Evolutionary conservation across 2,329 filamentous ascomycete genomes (phyloP).

Genomic region (Hypoxylon rubiginosum): DNA sequence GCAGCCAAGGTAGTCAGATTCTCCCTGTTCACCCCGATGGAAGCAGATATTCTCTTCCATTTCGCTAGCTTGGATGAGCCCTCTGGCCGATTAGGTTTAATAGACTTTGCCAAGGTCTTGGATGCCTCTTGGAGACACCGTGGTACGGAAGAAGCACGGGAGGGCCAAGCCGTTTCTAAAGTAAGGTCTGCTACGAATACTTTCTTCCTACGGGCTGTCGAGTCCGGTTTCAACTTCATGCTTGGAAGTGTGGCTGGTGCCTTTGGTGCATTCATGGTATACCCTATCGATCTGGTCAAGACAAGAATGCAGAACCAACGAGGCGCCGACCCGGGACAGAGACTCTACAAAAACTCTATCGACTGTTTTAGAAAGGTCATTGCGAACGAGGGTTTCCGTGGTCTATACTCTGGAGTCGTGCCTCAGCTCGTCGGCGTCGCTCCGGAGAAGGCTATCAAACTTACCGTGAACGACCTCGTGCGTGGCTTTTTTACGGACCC

Average conservation of each 20-base stretch:
- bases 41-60: slow-evolving; percentile 98
- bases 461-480: slow-evolving; percentile 96
- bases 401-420: slow-evolving; percentile 93
- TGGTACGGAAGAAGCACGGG: slow-evolving; percentile 63
- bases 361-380: slow-evolving; percentile 96
- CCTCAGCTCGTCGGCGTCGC: slow-evolving; percentile 97
- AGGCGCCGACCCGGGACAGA: slow-evolving; percentile 82
- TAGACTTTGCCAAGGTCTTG: slow-evolving; percentile 93
- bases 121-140: slow-evolving; percentile 90
- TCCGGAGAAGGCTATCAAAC: slow-evolving; percentile 99
- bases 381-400: slow-evolving; percentile 88
- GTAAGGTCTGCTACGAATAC: slow-evolving; percentile 68
- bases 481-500: slow-evolving; percentile 80
- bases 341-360: slow-evolving; percentile 95
- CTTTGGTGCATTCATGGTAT: slow-evolving; percentile 99
- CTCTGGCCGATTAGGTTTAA: slow-evolving; percentile 83
- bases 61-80: slow-evolving; percentile 94
- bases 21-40: slow-evolving; percentile 97
- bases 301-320: slow-evolving; percentile 99
- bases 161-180: slow-evolving; percentile 53
- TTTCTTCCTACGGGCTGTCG: slow-evolving; percentile 74
- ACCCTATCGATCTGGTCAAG: slow-evolving; percentile 98
- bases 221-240: slow-evolving; percentile 90
- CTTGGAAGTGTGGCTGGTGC: slow-evolving; percentile 92
- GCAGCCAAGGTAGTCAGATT: slow-evolving; percentile 92